Conservation (phyloP, 2,329 filamentous ascomycete genomes). For the Drechslerella coelobrocha region DNA sequence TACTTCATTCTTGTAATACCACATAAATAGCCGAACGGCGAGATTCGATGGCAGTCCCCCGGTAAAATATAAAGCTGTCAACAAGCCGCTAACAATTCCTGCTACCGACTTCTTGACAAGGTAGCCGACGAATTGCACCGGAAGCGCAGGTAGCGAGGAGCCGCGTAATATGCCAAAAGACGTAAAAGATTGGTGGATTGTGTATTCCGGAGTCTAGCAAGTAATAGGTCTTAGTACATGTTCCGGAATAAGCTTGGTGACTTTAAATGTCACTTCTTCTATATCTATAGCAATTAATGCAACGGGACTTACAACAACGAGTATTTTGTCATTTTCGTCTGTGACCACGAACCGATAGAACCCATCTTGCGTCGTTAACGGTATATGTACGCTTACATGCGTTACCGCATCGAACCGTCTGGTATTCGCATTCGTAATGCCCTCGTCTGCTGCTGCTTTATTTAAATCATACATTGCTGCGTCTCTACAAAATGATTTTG, state of each 20-base stretch:
- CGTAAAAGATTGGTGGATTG: slow-evolving; percentile 44
- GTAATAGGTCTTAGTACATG: background rate
- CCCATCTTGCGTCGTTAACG: slow-evolving; percentile 45
- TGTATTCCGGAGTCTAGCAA: slow-evolving; percentile 37
- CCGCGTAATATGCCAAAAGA: slow-evolving; percentile 44
- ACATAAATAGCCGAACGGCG: slow-evolving; percentile 43
- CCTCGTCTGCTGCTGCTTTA: slow-evolving; percentile 21
- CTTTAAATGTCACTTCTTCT: background rate
- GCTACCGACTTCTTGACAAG: slow-evolving; percentile 43
- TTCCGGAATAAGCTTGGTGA: too few species aligned
- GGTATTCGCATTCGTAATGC: slow-evolving; percentile 44
- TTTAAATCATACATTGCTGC: slow-evolving; percentile 35
- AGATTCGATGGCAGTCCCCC: slow-evolving; percentile 41
- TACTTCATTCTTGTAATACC: slow-evolving; percentile 45
- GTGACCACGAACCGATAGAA: slow-evolving; percentile 49
- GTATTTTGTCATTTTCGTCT: slow-evolving; percentile 42
- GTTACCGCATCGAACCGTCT: slow-evolving; percentile 35
- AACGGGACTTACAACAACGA: slow-evolving; percentile 32
- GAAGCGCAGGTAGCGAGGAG: slow-evolving; percentile 39
- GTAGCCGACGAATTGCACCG: slow-evolving; percentile 42
- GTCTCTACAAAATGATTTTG: slow-evolving; percentile 35
- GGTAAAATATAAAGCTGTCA: slow-evolving; percentile 41
- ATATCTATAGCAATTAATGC: background rate
- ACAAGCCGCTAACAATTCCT: slow-evolving; percentile 32
- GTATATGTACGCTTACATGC: slow-evolving; percentile 42